Evolutionary conservation across 2,329 filamentous ascomycete genomes (phyloP).

Genomic region (Phoma sp.): DNA sequence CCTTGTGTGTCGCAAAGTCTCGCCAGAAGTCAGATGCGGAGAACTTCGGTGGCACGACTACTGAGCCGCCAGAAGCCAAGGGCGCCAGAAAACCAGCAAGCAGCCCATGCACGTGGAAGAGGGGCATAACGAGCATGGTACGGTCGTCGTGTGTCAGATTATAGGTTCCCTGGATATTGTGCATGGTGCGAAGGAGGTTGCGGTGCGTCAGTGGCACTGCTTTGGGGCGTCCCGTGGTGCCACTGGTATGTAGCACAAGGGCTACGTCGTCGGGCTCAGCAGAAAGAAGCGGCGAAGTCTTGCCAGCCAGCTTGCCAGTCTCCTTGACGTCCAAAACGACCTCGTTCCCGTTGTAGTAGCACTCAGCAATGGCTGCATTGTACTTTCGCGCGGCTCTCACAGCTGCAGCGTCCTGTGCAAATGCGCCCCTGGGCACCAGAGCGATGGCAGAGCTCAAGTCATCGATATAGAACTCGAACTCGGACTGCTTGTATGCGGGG

Average conservation of each 20-base stretch:
- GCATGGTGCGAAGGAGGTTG: constrained; percentile 82
- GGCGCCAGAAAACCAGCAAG: constrained; percentile 82
- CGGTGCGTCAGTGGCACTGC: constrained; percentile 80
- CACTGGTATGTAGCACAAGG: constrained; percentile 81
- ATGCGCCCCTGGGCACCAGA: constrained; percentile 75
- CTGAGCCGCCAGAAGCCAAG: constrained; percentile 75
- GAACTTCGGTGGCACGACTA: constrained; percentile 79
- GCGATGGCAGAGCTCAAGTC: constrained; percentile 81
- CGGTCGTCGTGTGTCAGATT: constrained; percentile 72
- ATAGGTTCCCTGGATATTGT: constrained; percentile 81
- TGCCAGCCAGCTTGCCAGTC: constrained; percentile 66
- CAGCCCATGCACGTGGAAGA: constrained; percentile 91
- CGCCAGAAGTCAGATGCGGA: constrained; percentile 83
- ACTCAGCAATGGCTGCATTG: constrained; percentile 83
- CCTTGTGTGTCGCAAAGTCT: constrained; percentile 74
- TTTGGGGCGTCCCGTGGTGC: constrained; percentile 84
- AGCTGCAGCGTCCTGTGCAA: constrained; percentile 69
- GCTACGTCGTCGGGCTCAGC: constrained; percentile 80
- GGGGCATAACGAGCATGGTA: constrained; percentile 86
- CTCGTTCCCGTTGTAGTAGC: constrained; percentile 75
- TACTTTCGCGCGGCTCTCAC: constrained; percentile 80
- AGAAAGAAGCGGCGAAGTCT: constrained; percentile 56
- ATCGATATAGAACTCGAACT: constrained; percentile 92
- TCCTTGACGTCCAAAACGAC: constrained; percentile 82
- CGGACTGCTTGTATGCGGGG: constrained; percentile 84